These are phyloP conservation scores for Boletus mariae DNA, from an alignment of 1,284 basidiomycete genomes.

Conservation along the genomic window DNA sequence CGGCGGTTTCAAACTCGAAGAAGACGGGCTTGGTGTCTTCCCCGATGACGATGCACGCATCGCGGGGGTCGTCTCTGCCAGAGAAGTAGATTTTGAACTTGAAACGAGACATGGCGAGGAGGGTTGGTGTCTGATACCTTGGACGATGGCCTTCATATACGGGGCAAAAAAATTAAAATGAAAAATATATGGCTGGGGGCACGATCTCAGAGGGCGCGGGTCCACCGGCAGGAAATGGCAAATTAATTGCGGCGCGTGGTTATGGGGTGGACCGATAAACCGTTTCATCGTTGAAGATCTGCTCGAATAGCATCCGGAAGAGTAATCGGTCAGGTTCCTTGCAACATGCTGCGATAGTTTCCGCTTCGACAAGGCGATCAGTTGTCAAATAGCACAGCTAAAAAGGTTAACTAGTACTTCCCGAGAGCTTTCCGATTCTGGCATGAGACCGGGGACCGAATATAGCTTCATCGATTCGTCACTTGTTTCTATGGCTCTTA, in stretches of 20 bases:
- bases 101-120: constrained; percentile 26
- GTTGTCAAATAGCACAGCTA: constrained; percentile 21
- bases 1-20: constrained; percentile 60
- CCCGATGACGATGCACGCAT: constrained; percentile 63
- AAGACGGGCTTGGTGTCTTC: constrained; percentile 57
- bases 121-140: constrained; percentile 3
- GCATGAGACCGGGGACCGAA: neutral
- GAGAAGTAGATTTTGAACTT: constrained; percentile 66
- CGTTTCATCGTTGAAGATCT: constrained; percentile 14
- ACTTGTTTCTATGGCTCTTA: neutral
- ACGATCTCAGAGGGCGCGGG: constrained; percentile 12
- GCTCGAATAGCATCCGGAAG: constrained; percentile 14
- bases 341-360: neutral
- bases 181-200: constrained; percentile 5
- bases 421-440: constrained; percentile 14
- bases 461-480: neutral
- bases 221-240: constrained; percentile 40
- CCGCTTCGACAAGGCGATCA: constrained; percentile 21
- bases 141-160: constrained; percentile 31
- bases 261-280: constrained; percentile 15
- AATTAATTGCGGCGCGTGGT: constrained; percentile 39
- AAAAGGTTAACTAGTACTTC: constrained; percentile 31
- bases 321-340: constrained; percentile 4
- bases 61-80: constrained; percentile 60
- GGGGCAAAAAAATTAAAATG: neutral